Percentiles rank a stretch among this genome's conserved stretches.
Evolutionary conservation across 306 rosid species (phyloP).

Genomic region (Pyrus bretschneideri): DNA sequence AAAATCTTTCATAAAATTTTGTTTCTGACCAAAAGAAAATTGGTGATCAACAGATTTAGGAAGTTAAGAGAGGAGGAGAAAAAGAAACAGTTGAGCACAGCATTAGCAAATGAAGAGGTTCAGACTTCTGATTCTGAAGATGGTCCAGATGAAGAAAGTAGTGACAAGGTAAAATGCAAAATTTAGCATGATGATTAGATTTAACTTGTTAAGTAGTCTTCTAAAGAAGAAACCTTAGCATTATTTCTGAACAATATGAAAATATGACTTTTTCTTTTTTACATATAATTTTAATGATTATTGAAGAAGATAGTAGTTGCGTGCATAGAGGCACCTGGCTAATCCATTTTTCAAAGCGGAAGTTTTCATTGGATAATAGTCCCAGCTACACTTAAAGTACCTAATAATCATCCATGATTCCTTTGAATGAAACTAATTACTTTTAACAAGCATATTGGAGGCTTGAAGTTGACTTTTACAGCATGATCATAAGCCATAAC

Average conservation of each 20-base stretch:
- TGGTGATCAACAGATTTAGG: slow-evolving; percentile 52
- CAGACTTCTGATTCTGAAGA: slow-evolving; percentile 58
- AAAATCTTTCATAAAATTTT: slow-evolving; percentile 7
- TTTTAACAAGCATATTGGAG: background rate
- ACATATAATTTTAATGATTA: background rate
- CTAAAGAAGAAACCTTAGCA: background rate
- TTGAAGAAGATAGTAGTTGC: slow-evolving; percentile 7
- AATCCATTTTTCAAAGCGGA: background rate
- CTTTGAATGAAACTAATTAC: slow-evolving; percentile 1
- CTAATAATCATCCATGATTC: background rate
- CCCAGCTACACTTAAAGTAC: background rate
- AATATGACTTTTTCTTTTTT: slow-evolving; percentile 1
- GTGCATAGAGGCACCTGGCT: background rate
- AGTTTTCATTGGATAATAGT: slow-evolving; percentile 2
- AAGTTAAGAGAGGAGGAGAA: slow-evolving; percentile 67
- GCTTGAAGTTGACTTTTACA: background rate
- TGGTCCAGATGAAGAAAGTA: slow-evolving; percentile 43
- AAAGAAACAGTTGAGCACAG: slow-evolving; percentile 45
- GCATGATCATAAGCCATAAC: background rate
- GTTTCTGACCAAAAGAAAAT: slow-evolving; percentile 2
- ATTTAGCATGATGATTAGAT: background rate
- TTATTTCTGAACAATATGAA: background rate
- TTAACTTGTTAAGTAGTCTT: background rate
- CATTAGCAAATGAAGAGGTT: slow-evolving; percentile 49
- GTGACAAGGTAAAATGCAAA: slow-evolving; percentile 47